Base-by-base conservation (phyloP, 2,329 filamentous ascomycete species). In the Cytospora leucostoma region DNA sequence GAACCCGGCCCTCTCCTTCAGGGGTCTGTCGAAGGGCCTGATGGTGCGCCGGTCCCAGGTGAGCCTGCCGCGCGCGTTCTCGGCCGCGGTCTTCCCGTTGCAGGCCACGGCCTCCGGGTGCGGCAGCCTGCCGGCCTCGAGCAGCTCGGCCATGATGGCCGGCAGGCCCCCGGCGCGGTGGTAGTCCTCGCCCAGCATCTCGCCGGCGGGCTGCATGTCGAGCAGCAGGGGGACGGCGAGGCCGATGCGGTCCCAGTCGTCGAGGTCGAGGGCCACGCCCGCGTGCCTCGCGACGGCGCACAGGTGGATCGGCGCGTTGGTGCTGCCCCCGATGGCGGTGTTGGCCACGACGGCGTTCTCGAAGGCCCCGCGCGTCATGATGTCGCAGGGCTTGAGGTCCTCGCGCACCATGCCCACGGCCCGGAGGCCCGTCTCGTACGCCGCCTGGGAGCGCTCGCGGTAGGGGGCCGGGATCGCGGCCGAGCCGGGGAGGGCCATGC, bases 301-400 rank as follows among this genome's bases (percentile, higher is more conserved):
- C 55, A 85, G 72, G 68, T 85, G 83, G 56, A 85, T 84, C 0
- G 82, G 82, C 0, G 82, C 82, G 65, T 85, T 85, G 4, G 82
- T 84, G 66, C 80, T 83, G 15, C 83, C 83, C 33, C 83, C 83
- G 59, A 85, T 83, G 21, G 82, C 82, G 1, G 80, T 82, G 65
- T 83, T 84, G 50, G 77, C 77, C 7, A 80, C 79, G 34, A 85
- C 82, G 7, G 80, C 82, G 64, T 85, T 85, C 71, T 85, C 82
- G 62, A 85, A 85, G 0, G 83, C 81, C 62, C 79, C 71, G 4
- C 81, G 75, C 0, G 82, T 84, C 78, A 85, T 78, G 68, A 85
- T 80, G 63, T 85, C 82, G 66, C 77, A 81, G 3, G 82, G 82
- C 64, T 79, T 81, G 35, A 77, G 74, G 68, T 83, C 79, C 33